Conservation (phyloP, 108 stramenopile genomes). For the Skeletonema menzelii region DNA sequence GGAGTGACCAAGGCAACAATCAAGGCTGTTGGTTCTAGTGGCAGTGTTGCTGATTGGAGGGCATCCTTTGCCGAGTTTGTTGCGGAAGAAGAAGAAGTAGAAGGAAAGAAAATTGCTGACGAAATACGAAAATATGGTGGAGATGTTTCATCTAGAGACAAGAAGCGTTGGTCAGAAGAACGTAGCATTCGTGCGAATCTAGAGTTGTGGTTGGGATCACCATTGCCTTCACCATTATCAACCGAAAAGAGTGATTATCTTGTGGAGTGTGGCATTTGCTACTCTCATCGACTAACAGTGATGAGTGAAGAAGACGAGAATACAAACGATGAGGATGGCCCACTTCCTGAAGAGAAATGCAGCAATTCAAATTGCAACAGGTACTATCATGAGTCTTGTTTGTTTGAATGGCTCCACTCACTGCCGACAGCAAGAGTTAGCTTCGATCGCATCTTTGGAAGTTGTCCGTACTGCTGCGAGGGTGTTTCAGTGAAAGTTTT, state of each 20-base stretch:
- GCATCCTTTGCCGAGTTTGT: constrained; percentile 39
- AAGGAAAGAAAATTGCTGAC: background rate
- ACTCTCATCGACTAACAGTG: constrained; percentile 56
- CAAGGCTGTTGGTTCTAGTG: constrained; percentile 21
- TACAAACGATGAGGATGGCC: constrained; percentile 21
- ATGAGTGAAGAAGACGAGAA: constrained; percentile 15
- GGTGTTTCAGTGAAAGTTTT: constrained; percentile 50
- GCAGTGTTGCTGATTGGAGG: constrained; percentile 40
- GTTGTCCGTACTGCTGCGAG: constrained; percentile 69
- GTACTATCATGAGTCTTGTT: constrained; percentile 60
- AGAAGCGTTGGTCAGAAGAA: constrained; percentile 39
- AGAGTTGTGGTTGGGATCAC: constrained; percentile 52
- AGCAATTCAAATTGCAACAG: constrained; percentile 59
- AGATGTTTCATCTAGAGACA: background rate
- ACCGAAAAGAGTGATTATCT: constrained; percentile 58
- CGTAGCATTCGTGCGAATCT: constrained; percentile 57
- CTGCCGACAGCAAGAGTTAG: constrained; percentile 65
- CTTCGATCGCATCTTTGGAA: constrained; percentile 70
- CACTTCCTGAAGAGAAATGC: constrained; percentile 62
- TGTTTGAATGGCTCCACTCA: constrained; percentile 71
- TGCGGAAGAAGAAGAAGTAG: constrained; percentile 9
- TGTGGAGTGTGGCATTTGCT: constrained; percentile 76
- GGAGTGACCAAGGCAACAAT: constrained; percentile 34
- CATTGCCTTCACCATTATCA: constrained; percentile 56
- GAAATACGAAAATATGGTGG: background rate